Evolutionary conservation across 31 red algal species (phyloP).

Genomic region (Odonthalia washingtoniensis): DNA sequence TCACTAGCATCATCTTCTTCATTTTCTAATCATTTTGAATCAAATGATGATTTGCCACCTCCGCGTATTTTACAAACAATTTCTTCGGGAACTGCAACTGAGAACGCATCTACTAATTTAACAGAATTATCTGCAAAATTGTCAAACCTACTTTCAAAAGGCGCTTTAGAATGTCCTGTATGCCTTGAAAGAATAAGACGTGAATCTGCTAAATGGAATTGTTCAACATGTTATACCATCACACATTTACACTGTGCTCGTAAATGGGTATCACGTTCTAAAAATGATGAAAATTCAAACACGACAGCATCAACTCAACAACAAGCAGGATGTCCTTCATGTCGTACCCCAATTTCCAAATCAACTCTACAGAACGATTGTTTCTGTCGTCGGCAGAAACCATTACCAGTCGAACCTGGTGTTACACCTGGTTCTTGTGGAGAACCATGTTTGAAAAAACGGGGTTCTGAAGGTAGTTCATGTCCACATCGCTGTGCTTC

Average conservation of each 20-base stretch:
- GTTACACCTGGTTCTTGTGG: conserved; percentile 67
- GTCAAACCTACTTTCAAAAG: conserved; percentile 36
- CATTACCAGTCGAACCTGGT: conserved; percentile 61
- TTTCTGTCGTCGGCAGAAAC: conserved; percentile 55
- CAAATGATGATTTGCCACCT: neutral
- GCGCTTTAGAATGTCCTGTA: conserved; percentile 70
- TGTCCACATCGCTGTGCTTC: conserved; percentile 70
- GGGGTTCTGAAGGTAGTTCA: conserved; percentile 7
- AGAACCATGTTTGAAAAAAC: conserved; percentile 53
- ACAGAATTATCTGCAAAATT: conserved; percentile 47
- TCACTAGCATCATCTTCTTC: neutral
- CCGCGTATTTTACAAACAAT: neutral
- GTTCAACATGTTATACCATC: conserved; percentile 64
- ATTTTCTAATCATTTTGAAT: neutral
- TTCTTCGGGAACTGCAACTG: no score
- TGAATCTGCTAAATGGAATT: conserved; percentile 54
- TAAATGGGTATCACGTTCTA: conserved; percentile 56
- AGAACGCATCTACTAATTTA: neutral
- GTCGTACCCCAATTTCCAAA: conserved; percentile 34
- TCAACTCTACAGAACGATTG: conserved; percentile 47
- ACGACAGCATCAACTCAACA: neutral
- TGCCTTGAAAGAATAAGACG: conserved; percentile 72
- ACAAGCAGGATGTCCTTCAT: conserved; percentile 59
- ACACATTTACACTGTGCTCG: conserved; percentile 72
- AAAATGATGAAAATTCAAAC: neutral